Conservation (phyloP, 805 yeast genomes). For the Starmerella apis region DNA sequence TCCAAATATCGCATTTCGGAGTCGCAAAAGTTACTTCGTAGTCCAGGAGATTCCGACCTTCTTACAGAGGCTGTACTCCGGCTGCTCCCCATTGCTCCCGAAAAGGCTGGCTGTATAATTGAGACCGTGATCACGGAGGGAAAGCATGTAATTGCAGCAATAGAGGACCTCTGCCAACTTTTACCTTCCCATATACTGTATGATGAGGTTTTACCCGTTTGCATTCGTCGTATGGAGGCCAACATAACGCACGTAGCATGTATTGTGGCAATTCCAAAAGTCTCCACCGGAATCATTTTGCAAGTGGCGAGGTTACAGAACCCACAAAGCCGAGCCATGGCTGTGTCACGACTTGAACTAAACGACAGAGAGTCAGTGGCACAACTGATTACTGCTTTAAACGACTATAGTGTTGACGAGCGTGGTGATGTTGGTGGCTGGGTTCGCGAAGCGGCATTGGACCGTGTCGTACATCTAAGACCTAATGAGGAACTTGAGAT, state of each 20-base stretch:
- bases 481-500: not conserved
- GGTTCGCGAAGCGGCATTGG: slow-evolving; percentile 46
- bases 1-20: not conserved
- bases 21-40: not conserved
- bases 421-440: slow-evolving; percentile 91
- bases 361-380: not conserved
- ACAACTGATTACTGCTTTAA: slow-evolving; percentile 36
- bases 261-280: slow-evolving; percentile 3
- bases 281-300: not conserved
- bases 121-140: slow-evolving; percentile 6
- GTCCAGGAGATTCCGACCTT: slow-evolving; percentile 1
- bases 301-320: slow-evolving; percentile 8
- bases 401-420: slow-evolving; percentile 67
- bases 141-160: not conserved
- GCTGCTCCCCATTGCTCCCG: slow-evolving; percentile 1
- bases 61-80: slow-evolving; percentile 7
- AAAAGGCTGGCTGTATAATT: not conserved
- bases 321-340: slow-evolving; percentile 21
- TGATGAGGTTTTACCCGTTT: not conserved
- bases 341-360: slow-evolving; percentile 3
- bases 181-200: not conserved
- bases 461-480: slow-evolving; percentile 30
- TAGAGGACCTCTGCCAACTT: not conserved
- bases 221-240: slow-evolving; percentile 9
- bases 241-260: slow-evolving; percentile 18